phyloP scores from a whole-genome alignment of 352 stramenopile genomes.

The Peronospora farinosa region DNA sequence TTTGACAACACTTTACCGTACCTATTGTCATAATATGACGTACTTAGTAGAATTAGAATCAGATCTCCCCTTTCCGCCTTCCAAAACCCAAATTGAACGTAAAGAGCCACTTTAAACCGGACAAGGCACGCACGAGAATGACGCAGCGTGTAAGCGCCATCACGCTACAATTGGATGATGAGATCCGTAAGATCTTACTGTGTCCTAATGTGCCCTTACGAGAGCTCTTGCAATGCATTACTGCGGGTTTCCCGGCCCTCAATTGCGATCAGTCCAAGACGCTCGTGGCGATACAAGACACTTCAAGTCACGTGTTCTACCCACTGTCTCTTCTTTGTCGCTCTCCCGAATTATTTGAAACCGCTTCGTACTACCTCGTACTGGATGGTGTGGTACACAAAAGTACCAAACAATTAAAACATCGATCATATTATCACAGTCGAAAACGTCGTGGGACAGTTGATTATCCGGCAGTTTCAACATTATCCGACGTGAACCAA shows the following conservation, averaged over 20 bases:
- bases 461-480: slow-evolving; percentile 15
- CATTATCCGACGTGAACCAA: slow-evolving; percentile 25
- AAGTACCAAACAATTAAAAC: slow-evolving; percentile 6
- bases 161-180: slow-evolving; percentile 30
- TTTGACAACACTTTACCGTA: too few relatives aligned
- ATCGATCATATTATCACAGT: slow-evolving; percentile 8
- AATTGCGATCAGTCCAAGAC: neutral
- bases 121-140: slow-evolving; percentile 5
- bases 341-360: slow-evolving; percentile 47
- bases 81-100: too few relatives aligned
- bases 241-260: slow-evolving; percentile 35
- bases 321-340: slow-evolving; percentile 60
- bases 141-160: slow-evolving; percentile 35
- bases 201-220: slow-evolving; percentile 27
- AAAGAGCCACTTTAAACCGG: neutral
- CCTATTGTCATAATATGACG: too few relatives aligned
- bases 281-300: slow-evolving; percentile 23
- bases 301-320: slow-evolving; percentile 43
- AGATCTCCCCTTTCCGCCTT: neutral
- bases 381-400: slow-evolving; percentile 10
- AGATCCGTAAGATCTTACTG: slow-evolving; percentile 37
- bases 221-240: slow-evolving; percentile 51
- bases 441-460: slow-evolving; percentile 20
- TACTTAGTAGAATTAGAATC: neutral
- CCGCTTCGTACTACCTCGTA: slow-evolving; percentile 43